Evolutionary conservation across 1,284 basidiomycete genomes (phyloP).

Genomic region (Kwoniella shivajii): DNA sequence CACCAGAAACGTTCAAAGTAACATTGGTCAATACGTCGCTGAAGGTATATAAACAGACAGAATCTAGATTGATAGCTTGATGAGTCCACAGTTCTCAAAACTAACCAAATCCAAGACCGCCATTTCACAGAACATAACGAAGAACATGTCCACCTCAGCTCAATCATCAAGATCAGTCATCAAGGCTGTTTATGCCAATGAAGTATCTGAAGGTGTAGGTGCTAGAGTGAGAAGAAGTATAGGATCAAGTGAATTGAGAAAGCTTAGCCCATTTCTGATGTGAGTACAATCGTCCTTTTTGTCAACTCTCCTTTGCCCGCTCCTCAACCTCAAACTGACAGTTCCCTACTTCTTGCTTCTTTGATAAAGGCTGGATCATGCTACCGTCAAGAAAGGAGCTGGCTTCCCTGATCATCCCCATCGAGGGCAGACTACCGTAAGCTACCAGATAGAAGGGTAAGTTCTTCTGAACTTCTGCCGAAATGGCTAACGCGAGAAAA

Average conservation of each 20-base stretch:
- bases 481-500: no score
- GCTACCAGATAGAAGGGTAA: constrained; percentile 84
- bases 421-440: constrained; percentile 73
- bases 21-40: no score
- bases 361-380: constrained; percentile 35
- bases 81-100: background rate
- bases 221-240: constrained; percentile 88
- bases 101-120: background rate
- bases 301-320: background rate
- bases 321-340: background rate
- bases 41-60: background rate
- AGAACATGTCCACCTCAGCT: background rate
- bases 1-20: no score
- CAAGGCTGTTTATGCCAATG: constrained; percentile 72
- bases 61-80: background rate
- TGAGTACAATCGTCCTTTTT: constrained; percentile 27
- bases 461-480: no score
- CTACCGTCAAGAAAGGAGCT: constrained; percentile 55
- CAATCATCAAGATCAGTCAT: constrained; percentile 66
- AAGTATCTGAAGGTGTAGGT: constrained; percentile 85
- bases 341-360: background rate
- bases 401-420: constrained; percentile 56
- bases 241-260: constrained; percentile 71
- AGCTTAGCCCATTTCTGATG: constrained; percentile 89
- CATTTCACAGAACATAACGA: background rate